Percentiles rank a stretch among this genome's conserved stretches.
Evolutionary conservation across 1,284 basidiomycete genomes (phyloP).

Genomic region (Cryptococcus hybrid): DNA sequence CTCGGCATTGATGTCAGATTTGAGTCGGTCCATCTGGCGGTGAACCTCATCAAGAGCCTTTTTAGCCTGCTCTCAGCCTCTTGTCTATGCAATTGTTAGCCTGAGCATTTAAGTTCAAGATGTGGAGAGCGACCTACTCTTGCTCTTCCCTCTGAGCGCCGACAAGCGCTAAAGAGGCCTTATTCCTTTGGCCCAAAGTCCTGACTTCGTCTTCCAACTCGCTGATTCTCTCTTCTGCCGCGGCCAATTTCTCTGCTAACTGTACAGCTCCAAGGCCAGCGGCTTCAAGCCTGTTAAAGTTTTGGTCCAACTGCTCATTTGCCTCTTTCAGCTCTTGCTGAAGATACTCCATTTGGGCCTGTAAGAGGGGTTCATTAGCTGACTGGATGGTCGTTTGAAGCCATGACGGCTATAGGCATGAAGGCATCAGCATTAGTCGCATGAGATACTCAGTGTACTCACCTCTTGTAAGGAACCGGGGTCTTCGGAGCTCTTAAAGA

Average conservation of each 20-base stretch:
- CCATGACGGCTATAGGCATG: conserved; percentile 38
- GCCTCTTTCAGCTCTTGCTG: conserved; percentile 48
- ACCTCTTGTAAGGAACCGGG: conserved; percentile 45
- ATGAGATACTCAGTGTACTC: conserved; percentile 8
- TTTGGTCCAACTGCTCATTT: conserved; percentile 52
- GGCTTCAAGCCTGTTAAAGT: conserved; percentile 51
- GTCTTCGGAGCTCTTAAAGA: conserved; percentile 41
- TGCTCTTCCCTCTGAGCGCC: conserved; percentile 21
- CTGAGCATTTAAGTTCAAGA: not conserved
- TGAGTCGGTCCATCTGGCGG: conserved; percentile 30
- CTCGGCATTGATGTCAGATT: conserved; percentile 26
- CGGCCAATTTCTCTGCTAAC: conserved; percentile 50
- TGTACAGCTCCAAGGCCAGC: conserved; percentile 48
- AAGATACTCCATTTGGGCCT: conserved; percentile 50
- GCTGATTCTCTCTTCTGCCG: conserved; percentile 40
- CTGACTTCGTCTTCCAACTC: conserved; percentile 47
- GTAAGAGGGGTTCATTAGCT: conserved; percentile 44
- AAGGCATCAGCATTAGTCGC: not conserved
- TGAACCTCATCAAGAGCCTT: conserved; percentile 29
- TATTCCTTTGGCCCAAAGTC: conserved; percentile 24
- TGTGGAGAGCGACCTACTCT: conserved; percentile 17
- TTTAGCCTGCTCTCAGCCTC: conserved; percentile 25
- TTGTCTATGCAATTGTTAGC: conserved; percentile 7
- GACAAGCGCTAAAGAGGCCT: conserved; percentile 22
- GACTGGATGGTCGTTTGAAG: conserved; percentile 43